Percentiles rank a stretch among this genome's conserved stretches.
phyloP scores from a whole-genome alignment of 2,329 filamentous ascomycete species.

The Phialophora chinensis region DNA sequence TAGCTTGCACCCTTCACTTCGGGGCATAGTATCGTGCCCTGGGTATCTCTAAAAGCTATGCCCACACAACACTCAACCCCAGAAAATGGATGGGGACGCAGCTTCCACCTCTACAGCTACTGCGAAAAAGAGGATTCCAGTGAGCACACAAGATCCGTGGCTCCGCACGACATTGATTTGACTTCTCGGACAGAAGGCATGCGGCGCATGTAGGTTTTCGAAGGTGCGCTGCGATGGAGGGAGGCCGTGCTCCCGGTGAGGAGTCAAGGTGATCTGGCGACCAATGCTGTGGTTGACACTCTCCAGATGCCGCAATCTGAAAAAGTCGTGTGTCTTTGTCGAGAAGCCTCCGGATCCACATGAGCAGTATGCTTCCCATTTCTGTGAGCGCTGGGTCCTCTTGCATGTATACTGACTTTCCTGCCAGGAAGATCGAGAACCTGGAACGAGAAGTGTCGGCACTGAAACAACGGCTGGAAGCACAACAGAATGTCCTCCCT shows the following conservation, averaged over 20 bases:
- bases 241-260: slow-evolving; percentile 46
- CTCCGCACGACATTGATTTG: neutral
- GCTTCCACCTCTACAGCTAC: neutral
- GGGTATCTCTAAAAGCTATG: neutral
- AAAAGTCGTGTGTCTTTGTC: slow-evolving; percentile 48
- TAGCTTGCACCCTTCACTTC: neutral
- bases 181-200: slow-evolving; percentile 44
- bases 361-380: slow-evolving; percentile 23
- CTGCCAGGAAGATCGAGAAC: slow-evolving; percentile 43
- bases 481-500: slow-evolving; percentile 15
- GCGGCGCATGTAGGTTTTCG: slow-evolving; percentile 47
- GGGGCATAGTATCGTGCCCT: neutral
- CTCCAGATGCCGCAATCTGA: slow-evolving; percentile 44
- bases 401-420: neutral
- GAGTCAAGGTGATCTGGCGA: neutral
- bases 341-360: slow-evolving; percentile 40
- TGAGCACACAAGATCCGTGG: slow-evolving; percentile 31
- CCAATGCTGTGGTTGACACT: neutral
- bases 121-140: slow-evolving; percentile 47
- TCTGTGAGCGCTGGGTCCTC: neutral
- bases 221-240: slow-evolving; percentile 50
- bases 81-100: neutral
- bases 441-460: slow-evolving; percentile 45
- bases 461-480: slow-evolving; percentile 43
- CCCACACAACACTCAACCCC: neutral